Percentiles rank a stretch among this genome's conserved stretches.
Evolutionary conservation across 768 basidiomycete genomes (phyloP).

Genomic region (Crucibulum laeve): DNA sequence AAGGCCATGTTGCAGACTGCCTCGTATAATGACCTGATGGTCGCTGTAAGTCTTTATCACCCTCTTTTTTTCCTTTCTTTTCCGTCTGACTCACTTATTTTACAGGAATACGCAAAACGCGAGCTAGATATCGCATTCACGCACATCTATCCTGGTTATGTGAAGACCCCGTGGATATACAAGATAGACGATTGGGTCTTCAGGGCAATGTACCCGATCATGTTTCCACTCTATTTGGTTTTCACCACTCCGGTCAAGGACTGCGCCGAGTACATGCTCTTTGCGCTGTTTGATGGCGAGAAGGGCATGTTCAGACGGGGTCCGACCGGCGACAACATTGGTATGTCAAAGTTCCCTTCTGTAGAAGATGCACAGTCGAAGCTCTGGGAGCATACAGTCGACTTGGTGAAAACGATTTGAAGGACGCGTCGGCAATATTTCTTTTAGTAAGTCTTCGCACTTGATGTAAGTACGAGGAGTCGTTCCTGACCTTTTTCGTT

Average conservation of each 20-base stretch:
- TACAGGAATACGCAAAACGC: constrained; percentile 27
- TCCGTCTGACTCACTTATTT: background rate
- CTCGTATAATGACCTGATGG: constrained; percentile 33
- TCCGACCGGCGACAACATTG: constrained; percentile 13
- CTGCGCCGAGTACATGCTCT: constrained; percentile 27
- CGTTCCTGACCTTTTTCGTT: too few relatives aligned
- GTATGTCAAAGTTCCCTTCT: too few relatives aligned
- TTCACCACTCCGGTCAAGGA: constrained; percentile 14
- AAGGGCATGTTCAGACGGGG: constrained; percentile 15
- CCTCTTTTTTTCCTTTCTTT: background rate
- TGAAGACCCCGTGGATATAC: constrained; percentile 25
- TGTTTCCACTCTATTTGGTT: constrained; percentile 16
- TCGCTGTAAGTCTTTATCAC: constrained; percentile 18
- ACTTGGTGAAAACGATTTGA: too few relatives aligned
- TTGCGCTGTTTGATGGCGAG: constrained; percentile 19
- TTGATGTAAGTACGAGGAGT: too few relatives aligned
- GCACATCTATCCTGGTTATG: constrained; percentile 34
- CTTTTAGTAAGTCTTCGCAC: too few relatives aligned
- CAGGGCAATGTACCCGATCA: constrained; percentile 11
- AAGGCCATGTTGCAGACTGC: constrained; percentile 17
- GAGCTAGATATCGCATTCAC: constrained; percentile 33
- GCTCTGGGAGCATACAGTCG: too few relatives aligned
- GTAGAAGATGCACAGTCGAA: too few relatives aligned
- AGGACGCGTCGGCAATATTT: too few relatives aligned
- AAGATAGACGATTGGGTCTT: constrained; percentile 10